phyloP scores from a whole-genome alignment of 164 flowering plant genomes.

The Saururus chinensis region DNA sequence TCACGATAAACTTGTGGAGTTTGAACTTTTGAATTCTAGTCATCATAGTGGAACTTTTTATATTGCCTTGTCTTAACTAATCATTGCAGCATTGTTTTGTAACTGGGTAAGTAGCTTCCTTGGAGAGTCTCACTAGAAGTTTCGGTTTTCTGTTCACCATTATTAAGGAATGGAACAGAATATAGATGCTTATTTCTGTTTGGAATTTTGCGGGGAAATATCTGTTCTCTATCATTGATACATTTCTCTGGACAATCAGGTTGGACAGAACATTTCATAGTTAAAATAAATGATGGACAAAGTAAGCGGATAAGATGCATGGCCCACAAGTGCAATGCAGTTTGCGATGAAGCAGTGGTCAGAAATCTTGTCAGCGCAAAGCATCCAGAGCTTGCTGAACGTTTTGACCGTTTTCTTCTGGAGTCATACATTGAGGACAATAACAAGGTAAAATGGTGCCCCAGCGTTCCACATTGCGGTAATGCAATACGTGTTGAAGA shows the following conservation, averaged over 20 bases:
- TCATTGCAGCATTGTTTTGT: too few species aligned
- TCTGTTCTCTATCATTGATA: background rate
- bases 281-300: constrained; percentile 79
- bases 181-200: background rate
- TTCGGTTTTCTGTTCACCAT: too few species aligned
- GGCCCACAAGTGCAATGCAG: constrained; percentile 78
- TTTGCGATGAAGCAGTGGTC: constrained; percentile 72
- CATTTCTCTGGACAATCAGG: constrained; percentile 20
- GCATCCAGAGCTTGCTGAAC: constrained; percentile 56
- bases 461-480: constrained; percentile 92
- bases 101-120: too few species aligned
- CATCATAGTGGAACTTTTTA: too few species aligned
- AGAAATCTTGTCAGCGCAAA: constrained; percentile 48
- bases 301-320: constrained; percentile 81
- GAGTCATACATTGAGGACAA: constrained; percentile 88
- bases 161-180: too few species aligned
- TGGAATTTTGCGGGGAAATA: too few species aligned
- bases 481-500: constrained; percentile 82
- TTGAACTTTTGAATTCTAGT: too few species aligned
- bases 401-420: constrained; percentile 71
- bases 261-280: constrained; percentile 72
- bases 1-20: background rate
- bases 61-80: too few species aligned
- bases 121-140: too few species aligned
- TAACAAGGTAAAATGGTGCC: constrained; percentile 86